Evolutionary conservation across 441 rosid genomes (phyloP).

Genomic region (Cnidoscolus chayamansa): DNA sequence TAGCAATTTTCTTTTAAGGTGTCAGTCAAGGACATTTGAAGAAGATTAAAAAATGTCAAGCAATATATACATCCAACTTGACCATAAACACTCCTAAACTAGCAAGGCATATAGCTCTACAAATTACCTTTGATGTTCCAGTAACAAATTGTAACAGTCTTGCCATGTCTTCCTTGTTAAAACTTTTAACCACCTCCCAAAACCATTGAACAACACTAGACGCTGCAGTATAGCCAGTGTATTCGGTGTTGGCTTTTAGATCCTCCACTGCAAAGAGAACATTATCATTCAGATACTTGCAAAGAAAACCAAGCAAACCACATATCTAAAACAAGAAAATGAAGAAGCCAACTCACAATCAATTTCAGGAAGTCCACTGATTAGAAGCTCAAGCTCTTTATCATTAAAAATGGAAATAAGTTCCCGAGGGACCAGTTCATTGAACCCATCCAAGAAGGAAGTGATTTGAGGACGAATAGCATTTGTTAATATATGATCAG

Average conservation of each 20-base stretch:
- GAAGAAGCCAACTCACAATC: slow-evolving; percentile 64
- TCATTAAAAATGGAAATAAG: slow-evolving; percentile 92
- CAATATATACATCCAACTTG: no score
- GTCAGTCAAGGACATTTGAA: no score
- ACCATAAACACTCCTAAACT: background rate
- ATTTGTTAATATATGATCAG: slow-evolving; percentile 89
- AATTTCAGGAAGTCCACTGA: slow-evolving; percentile 98
- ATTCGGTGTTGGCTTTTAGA: slow-evolving; percentile 80
- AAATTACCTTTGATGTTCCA: slow-evolving; percentile 90
- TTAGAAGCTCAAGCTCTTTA: slow-evolving; percentile 96
- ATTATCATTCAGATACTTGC: slow-evolving; percentile 12
- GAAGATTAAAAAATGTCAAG: no score
- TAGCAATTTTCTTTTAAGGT: background rate
- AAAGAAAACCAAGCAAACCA: slow-evolving; percentile 18
- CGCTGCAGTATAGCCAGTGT: slow-evolving; percentile 77
- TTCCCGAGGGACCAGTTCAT: slow-evolving; percentile 70
- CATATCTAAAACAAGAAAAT: slow-evolving; percentile 9
- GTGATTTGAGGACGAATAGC: slow-evolving; percentile 97
- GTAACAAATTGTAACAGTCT: slow-evolving; percentile 90
- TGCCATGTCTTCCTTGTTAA: slow-evolving; percentile 97
- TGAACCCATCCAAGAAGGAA: slow-evolving; percentile 87
- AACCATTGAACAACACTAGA: slow-evolving; percentile 93
- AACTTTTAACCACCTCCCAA: slow-evolving; percentile 92
- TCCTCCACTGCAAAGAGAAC: slow-evolving; percentile 69
- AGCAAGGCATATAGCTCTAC: background rate